phyloP scores from a whole-genome alignment of 441 rosid species.

The Eutrema salsugineum region DNA sequence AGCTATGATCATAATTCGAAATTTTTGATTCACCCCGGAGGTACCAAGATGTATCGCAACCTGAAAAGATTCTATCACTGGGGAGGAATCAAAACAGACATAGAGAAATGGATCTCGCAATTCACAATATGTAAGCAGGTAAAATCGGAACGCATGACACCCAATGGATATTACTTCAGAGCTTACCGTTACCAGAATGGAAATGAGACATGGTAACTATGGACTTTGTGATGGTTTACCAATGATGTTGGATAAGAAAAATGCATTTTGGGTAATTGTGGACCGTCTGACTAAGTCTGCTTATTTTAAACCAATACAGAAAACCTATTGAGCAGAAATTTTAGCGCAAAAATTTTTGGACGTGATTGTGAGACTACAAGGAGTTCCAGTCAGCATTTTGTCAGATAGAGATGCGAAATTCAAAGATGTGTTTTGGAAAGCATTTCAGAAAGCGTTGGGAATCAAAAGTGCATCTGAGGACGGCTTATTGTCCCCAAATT shows the following conservation, averaged over 20 bases:
- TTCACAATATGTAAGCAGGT: neutral
- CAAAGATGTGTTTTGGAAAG: no score
- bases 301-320: no score
- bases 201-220: neutral
- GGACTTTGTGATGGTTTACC: neutral
- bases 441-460: neutral
- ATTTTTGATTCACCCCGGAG: neutral
- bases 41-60: neutral
- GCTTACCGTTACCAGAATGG: neutral
- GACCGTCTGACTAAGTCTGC: no score
- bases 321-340: no score
- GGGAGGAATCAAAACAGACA: neutral
- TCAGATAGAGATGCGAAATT: no score
- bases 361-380: no score
- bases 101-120: neutral
- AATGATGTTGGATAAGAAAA: neutral
- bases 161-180: neutral
- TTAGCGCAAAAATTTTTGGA: no score
- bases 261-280: neutral
- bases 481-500: neutral
- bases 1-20: neutral
- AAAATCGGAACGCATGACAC: neutral
- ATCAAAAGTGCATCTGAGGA: neutral
- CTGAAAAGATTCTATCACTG: neutral
- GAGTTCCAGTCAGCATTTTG: no score